A percentile compares a stretch with the other conserved stretches of the same genome.
phyloP scores from a whole-genome alignment of 192 early-diverging fungal species.

The Gigaspora rosea region DNA sequence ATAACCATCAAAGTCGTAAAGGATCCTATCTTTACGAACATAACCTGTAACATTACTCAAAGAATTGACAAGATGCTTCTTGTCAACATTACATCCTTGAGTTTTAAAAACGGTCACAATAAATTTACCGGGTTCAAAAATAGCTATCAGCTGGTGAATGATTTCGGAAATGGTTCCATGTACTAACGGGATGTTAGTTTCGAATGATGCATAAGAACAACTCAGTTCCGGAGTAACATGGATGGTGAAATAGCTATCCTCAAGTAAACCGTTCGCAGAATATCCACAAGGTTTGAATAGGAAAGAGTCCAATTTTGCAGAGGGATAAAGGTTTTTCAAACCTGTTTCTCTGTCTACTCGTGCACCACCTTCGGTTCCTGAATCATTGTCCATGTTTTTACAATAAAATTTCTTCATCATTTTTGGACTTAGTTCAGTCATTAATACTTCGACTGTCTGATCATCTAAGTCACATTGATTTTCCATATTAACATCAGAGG shows the following conservation, averaged over 20 bases:
- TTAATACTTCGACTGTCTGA: slow-evolving; percentile 94
- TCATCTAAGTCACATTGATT: slow-evolving; percentile 53
- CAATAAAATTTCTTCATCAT: slow-evolving; percentile 81
- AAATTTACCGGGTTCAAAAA: slow-evolving; percentile 86
- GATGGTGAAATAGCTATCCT: slow-evolving; percentile 92
- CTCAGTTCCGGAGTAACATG: slow-evolving; percentile 97
- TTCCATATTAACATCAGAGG: slow-evolving; percentile 30
- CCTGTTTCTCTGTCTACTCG: slow-evolving; percentile 77
- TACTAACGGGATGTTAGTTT: slow-evolving; percentile 87
- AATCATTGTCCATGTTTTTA: slow-evolving; percentile 54
- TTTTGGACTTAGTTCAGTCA: slow-evolving; percentile 85
- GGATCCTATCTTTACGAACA: slow-evolving; percentile 64
- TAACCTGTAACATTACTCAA: slow-evolving; percentile 63
- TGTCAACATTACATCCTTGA: slow-evolving; percentile 37
- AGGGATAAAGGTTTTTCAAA: slow-evolving; percentile 79
- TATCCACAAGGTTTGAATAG: slow-evolving; percentile 97
- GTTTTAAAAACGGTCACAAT: slow-evolving; percentile 68
- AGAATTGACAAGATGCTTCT: slow-evolving; percentile 45
- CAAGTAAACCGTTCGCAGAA: slow-evolving; percentile 84
- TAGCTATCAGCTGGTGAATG: slow-evolving; percentile 66
- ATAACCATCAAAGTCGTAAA: slow-evolving; percentile 83
- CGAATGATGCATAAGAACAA: slow-evolving; percentile 99
- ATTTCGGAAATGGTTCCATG: slow-evolving; percentile 71
- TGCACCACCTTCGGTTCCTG: slow-evolving; percentile 64
- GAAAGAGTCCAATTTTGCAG: slow-evolving; percentile 81